phyloP scores from a whole-genome alignment of 306 rosid genomes.

The Betula pendula region DNA sequence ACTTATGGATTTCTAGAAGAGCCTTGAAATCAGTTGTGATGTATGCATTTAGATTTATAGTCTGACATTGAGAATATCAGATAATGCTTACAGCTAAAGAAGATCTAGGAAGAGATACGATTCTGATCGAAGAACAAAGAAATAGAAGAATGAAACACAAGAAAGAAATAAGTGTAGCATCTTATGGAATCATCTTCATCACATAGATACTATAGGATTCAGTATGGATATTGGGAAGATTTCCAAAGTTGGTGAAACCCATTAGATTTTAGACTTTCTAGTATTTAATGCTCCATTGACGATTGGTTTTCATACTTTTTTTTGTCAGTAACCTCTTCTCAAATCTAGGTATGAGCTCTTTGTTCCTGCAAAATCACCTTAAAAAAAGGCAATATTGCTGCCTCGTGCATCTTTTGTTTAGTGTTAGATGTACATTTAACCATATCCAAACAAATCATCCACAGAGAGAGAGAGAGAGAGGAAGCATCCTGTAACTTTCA shows the following conservation, averaged over 20 bases:
- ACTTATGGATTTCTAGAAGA: constrained; percentile 35
- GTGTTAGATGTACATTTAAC: constrained; percentile 27
- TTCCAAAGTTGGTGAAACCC: constrained; percentile 43
- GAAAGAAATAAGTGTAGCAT: constrained; percentile 35
- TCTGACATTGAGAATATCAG: constrained; percentile 26
- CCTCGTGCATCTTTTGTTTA: constrained; percentile 55
- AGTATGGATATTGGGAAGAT: constrained; percentile 69
- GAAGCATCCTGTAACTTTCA: constrained; percentile 71
- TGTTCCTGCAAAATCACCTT: constrained; percentile 57
- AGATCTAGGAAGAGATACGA: constrained; percentile 64
- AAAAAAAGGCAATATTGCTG: constrained; percentile 58
- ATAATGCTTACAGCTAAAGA: constrained; percentile 25
- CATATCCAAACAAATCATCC: constrained; percentile 24
- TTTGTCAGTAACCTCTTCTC: constrained; percentile 45
- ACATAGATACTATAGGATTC: constrained; percentile 48
- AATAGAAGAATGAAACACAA: constrained; percentile 29
- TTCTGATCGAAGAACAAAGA: constrained; percentile 29
- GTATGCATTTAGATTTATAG: constrained; percentile 41
- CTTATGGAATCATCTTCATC: constrained; percentile 25
- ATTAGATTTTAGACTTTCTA: constrained; percentile 33
- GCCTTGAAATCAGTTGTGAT: constrained; percentile 41
- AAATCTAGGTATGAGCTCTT: constrained; percentile 48
- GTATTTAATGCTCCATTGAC: constrained; percentile 52
- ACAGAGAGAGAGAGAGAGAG: constrained; percentile 23
- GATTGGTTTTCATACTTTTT: constrained; percentile 43